Conservation (phyloP, 306 rosid species). For the Rubus idaeus region DNA sequence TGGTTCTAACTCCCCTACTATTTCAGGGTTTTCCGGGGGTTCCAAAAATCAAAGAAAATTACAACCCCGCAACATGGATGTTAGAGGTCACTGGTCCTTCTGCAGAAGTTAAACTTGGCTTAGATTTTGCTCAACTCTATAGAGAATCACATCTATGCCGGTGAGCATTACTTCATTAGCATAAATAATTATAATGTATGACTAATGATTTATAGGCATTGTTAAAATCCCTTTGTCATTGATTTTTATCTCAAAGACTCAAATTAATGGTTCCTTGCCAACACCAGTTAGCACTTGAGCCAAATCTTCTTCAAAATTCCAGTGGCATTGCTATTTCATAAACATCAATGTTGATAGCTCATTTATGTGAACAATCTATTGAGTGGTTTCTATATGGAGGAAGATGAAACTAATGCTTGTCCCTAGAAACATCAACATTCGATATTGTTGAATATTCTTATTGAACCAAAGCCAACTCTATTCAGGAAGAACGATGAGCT, state of each 20-base stretch:
- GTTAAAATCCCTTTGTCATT: background rate
- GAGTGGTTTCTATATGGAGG: background rate
- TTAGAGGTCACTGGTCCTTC: slow-evolving; percentile 25
- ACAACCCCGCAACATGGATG: slow-evolving; percentile 45
- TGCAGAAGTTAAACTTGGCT: slow-evolving; percentile 21
- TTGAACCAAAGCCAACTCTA: background rate
- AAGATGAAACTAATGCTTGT: background rate
- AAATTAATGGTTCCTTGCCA: background rate
- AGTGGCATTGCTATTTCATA: background rate
- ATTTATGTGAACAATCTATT: background rate
- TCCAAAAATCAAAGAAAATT: slow-evolving; percentile 36
- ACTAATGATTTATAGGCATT: background rate
- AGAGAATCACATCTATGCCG: slow-evolving; percentile 20
- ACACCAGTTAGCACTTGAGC: background rate
- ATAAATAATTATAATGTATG: no score
- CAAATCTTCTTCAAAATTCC: background rate
- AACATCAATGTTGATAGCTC: background rate
- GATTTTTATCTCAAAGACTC: background rate
- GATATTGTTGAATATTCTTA: background rate
- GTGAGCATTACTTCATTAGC: background rate
- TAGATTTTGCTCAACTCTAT: slow-evolving; percentile 29
- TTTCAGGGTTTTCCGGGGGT: slow-evolving; percentile 26
- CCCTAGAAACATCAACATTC: background rate
- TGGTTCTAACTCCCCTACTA: background rate
- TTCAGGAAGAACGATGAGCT: slow-evolving; percentile 22